A percentile compares a stretch with the other conserved stretches of the same genome.
phyloP scores from a whole-genome alignment of 345 rosid species.

The Microcos paniculata region DNA sequence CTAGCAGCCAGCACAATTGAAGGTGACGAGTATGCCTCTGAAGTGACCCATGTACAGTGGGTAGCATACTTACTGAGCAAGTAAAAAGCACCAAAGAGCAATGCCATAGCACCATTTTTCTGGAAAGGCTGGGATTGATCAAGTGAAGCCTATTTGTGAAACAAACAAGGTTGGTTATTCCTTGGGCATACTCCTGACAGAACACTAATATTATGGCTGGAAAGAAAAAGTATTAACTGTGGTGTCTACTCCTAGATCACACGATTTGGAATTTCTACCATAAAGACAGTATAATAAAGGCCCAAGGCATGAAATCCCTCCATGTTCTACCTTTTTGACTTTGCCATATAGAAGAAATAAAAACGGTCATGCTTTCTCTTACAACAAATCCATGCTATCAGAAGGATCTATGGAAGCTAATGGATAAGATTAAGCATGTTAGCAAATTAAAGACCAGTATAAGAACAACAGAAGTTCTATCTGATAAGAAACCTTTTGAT shows the following conservation, averaged over 20 bases:
- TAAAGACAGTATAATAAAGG: neutral
- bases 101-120: constrained; percentile 78
- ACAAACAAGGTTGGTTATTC: constrained; percentile 17
- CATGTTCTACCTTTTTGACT: neutral
- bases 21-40: constrained; percentile 99
- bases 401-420: neutral
- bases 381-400: neutral
- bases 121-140: constrained; percentile 98
- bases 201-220: neutral
- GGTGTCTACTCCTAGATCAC: neutral
- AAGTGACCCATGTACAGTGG: constrained; percentile 99
- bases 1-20: constrained; percentile 98
- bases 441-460: neutral
- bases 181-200: neutral
- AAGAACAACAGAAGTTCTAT: neutral
- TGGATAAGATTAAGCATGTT: neutral
- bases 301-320: neutral
- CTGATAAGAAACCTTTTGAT: neutral
- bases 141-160: constrained; percentile 53
- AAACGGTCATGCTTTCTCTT: neutral
- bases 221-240: neutral
- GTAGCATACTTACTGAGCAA: constrained; percentile 84
- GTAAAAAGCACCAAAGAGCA: constrained; percentile 87
- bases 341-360: neutral
- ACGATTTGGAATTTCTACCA: neutral